Base-by-base conservation (phyloP, 2,329 filamentous ascomycete species). In the Parascedosporium putredinis region DNA sequence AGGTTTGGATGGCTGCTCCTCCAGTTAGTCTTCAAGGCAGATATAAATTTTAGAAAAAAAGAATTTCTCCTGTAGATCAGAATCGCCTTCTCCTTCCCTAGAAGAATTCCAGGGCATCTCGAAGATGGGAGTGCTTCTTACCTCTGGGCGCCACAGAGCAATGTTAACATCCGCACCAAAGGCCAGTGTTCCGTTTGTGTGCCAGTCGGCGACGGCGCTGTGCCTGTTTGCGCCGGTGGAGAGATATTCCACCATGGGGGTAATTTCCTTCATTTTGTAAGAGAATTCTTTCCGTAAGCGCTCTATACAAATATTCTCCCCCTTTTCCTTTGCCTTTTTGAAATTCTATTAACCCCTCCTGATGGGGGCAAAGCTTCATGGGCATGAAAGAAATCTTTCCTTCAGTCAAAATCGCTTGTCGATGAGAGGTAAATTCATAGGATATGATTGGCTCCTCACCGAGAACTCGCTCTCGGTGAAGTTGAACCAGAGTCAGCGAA, bases 81-180 rank as follows among this genome's bases (percentile, higher is more conserved):
- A 3, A 18, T 16, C 5, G 16, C 5, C 31, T 12, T 51, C n/a
- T 40, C 38, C 33, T 45, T 52, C 20, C 27, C 25, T 34, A 12
- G 10, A 5, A 18, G 47, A 53, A 29, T 47, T 34, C 49, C 36
- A 48, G 50, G n/a, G 43, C 49, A n/a, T n/a, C n/a, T n/a, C n/a
- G n/a, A n/a, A n/a, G n/a, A n/a, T n/a, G n/a, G n/a, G n/a, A n/a
- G n/a, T n/a, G n/a, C 43, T 52, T 69, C 81, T 67, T 73, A 90
- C 87, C 62, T 75, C 66, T 50, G 89, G 89, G 62, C 81, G 74
- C 93, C 93, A 98, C 36, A 97, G 63, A 40, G 89, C 91, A 58
- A 98, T 77, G 67, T 93, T 93, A 57, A 83, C 82, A 66, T 94
- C 88, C 7, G 90, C 84, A 27, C 93, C 93, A 69, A 88, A 98